Conservation (phyloP, 441 rosid species). For the Brassica balearica region DNA sequence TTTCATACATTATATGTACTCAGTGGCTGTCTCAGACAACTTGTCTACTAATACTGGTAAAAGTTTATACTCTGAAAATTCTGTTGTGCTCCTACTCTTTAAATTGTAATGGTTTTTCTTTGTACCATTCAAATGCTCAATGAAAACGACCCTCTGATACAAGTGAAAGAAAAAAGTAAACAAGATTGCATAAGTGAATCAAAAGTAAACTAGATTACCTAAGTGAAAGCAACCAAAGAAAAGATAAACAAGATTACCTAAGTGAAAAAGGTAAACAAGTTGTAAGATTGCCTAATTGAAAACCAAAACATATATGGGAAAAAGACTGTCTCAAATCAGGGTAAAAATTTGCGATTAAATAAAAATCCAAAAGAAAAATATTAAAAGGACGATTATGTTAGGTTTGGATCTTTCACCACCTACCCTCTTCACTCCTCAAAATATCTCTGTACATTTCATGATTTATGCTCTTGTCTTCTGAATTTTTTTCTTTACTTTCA, state of each 20-base stretch:
- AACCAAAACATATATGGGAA: neutral
- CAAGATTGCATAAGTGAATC: constrained; percentile 12
- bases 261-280: neutral
- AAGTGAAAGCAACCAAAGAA: constrained; percentile 6
- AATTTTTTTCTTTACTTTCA: neutral
- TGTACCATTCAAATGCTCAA: neutral
- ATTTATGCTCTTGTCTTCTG: constrained; percentile 33
- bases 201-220: neutral
- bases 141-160: neutral
- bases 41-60: constrained; percentile 9
- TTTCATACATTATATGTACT: constrained; percentile 1
- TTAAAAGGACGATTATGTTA: constrained; percentile 42
- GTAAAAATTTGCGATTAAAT: constrained; percentile 21
- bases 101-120: neutral
- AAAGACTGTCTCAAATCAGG: constrained; percentile 13
- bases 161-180: constrained; percentile 14
- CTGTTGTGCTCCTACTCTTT: neutral
- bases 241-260: constrained; percentile 12
- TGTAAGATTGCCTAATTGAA: neutral
- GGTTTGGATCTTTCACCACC: constrained; percentile 40
- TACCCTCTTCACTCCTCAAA: constrained; percentile 30
- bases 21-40: constrained; percentile 9
- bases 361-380: constrained; percentile 4
- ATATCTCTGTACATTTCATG: constrained; percentile 34
- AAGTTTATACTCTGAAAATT: neutral